These are phyloP conservation scores for Ceratorhiza oryzae-sativae DNA, from an alignment of 1,284 basidiomycete species.

Conservation along the genomic window DNA sequence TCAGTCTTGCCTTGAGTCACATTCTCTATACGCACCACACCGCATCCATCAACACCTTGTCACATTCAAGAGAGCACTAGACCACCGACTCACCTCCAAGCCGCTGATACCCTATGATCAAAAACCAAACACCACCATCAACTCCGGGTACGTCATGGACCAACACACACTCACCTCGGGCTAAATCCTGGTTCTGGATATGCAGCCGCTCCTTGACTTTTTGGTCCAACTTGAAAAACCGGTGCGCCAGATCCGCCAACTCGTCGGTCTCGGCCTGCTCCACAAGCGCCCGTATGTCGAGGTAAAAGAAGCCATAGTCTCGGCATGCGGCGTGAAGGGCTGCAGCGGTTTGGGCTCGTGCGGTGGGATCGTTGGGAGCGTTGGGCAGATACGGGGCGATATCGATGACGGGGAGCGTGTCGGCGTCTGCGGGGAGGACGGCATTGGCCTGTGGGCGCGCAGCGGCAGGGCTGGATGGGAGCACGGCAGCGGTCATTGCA, in stretches of 20 bases:
- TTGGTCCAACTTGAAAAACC: conserved; percentile 75
- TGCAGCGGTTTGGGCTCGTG: conserved; percentile 58
- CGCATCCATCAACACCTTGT: conserved; percentile 51
- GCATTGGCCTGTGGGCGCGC: background rate
- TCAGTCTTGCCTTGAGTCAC: conserved; percentile 68
- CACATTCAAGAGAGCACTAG: background rate
- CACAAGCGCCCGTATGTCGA: conserved; percentile 69
- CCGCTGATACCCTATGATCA: conserved; percentile 51
- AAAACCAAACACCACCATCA: conserved; percentile 11
- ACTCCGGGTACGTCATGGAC: background rate
- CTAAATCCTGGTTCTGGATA: conserved; percentile 70
- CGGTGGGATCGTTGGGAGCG: conserved; percentile 1
- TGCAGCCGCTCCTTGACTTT: conserved; percentile 75
- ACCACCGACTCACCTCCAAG: conserved; percentile 16
- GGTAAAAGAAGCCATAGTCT: conserved; percentile 86
- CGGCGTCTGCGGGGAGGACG: background rate
- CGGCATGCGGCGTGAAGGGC: conserved; percentile 76
- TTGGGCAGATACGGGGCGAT: conserved; percentile 48
- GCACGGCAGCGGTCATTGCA: background rate
- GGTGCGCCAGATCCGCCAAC: conserved; percentile 65
- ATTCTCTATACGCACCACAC: conserved; percentile 65
- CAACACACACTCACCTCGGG: conserved; percentile 63
- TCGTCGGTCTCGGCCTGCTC: conserved; percentile 68
- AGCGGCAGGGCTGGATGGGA: background rate
- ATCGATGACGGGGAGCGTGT: conserved; percentile 50